These are phyloP conservation scores for Rhododendron simsii DNA, from an alignment of 148 eudicot genomes.

Conservation along the genomic window DNA sequence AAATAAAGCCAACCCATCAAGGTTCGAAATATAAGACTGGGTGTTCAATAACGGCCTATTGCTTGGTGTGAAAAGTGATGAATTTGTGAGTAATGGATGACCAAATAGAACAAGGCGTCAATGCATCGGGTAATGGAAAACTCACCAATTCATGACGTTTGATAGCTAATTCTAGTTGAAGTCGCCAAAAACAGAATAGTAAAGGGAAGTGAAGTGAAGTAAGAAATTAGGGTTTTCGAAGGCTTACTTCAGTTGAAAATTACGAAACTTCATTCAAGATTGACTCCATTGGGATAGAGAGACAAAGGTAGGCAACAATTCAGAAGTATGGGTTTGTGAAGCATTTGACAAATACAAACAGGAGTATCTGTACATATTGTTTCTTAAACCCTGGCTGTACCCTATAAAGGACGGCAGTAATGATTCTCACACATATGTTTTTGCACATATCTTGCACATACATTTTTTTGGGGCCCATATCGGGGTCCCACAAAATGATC, in stretches of 20 bases:
- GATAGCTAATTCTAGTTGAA: neutral
- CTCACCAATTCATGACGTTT: neutral
- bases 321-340: neutral
- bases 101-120: slow-evolving; percentile 13
- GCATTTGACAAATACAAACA: neutral
- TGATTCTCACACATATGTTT: too few species aligned
- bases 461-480: too few species aligned
- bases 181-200: neutral
- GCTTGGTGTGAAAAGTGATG: slow-evolving; percentile 7
- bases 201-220: neutral
- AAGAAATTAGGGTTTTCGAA: neutral
- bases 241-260: neutral
- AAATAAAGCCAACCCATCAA: slow-evolving; percentile 33
- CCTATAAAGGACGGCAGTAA: neutral
- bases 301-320: neutral
- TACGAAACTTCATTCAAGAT: neutral
- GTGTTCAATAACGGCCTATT: neutral
- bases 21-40: neutral
- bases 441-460: too few species aligned
- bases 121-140: slow-evolving; percentile 13
- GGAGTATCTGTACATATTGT: neutral
- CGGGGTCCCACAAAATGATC: too few species aligned
- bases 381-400: neutral
- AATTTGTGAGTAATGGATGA: slow-evolving; percentile 8
- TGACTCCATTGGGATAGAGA: neutral